Evolutionary conservation across 2,329 filamentous ascomycete genomes (phyloP), one percentile per base, ranked within the genome.

Genomic region (Ophiostoma pallidulum): DNA sequence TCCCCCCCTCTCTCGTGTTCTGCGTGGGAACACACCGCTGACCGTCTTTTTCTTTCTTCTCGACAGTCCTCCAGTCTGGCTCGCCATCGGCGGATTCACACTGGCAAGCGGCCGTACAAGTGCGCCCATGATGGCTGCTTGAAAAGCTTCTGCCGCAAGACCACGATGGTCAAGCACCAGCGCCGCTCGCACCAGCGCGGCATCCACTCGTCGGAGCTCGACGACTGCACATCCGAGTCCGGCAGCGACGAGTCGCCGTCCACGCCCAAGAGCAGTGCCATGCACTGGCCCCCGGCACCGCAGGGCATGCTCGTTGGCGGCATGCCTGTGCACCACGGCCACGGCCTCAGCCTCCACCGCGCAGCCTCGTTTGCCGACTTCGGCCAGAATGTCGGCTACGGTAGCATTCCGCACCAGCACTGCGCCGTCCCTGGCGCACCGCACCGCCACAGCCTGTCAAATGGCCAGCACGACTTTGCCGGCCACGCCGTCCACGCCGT

Each of bases 71-170:
- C 79, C 3, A 81, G 77, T 64, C 66, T 83, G 49, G 78, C 78
- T 36, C 72, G 80, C 28, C 80, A 84, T 60, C 73, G 79, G 45
- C 74, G 78, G 38, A 82, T 82, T 48, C 79, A 84, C 57, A 80
- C 77, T 3, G 78, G 80, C 52, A 81, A 81, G 59, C 73, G 79
- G n/a, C 78, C 78, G 8, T 82, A 82, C 60, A 77, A 73, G 54
- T 82, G 79, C 55, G 68, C 70, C 38, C 75, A 80, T 54, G 69
- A 77, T 33, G 77, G 77, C 28, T 83, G 80, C 58, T 61, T 74
- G 31, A 83, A 82, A 64, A 81, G 81, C 62, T 85, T 85, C 61
- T 85, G 81, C 63, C 73, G 82, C 47, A 85, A 85, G 62, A 84
- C 80, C 5, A 84, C 80, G 47, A 80, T 82, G 78, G 75, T 82